phyloP scores from a whole-genome alignment of 208 protist genomes.

The Acanthamoeba royreba region DNA sequence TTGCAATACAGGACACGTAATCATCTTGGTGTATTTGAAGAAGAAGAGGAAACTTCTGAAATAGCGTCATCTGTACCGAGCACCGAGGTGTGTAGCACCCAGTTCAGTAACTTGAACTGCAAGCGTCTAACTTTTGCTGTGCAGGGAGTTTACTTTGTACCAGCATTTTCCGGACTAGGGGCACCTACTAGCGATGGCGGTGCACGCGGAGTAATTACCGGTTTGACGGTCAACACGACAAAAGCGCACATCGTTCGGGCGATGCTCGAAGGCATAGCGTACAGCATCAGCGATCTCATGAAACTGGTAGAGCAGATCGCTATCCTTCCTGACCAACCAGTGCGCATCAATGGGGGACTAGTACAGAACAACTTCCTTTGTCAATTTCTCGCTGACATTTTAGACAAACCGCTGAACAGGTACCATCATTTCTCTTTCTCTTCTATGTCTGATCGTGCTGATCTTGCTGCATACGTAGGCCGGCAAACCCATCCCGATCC shows the following conservation, averaged over 20 bases:
- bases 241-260: conserved; percentile 59
- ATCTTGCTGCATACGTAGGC: background rate
- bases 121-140: too few species aligned
- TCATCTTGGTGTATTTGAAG: conserved; percentile 46
- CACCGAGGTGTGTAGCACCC: too few species aligned
- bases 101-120: too few species aligned
- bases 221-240: conserved; percentile 42
- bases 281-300: conserved; percentile 52
- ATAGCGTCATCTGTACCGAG: conserved; percentile 42
- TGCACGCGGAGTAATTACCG: conserved; percentile 52
- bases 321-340: background rate
- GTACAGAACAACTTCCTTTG: conserved; percentile 66
- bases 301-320: background rate
- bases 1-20: conserved; percentile 30
- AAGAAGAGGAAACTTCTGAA: conserved; percentile 22
- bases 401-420: background rate
- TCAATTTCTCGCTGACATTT: conserved; percentile 57
- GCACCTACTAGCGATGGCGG: conserved; percentile 78
- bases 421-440: conserved; percentile 25
- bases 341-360: conserved; percentile 56
- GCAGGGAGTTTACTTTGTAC: conserved; percentile 59
- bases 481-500: conserved; percentile 11
- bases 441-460: background rate
- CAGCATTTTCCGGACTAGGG: conserved; percentile 49
- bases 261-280: conserved; percentile 55